A percentile compares a stretch with the other conserved stretches of the same genome.
These are phyloP conservation scores for Solanum chaucha DNA, from an alignment of 257 asterid species.

Conservation along the genomic window DNA sequence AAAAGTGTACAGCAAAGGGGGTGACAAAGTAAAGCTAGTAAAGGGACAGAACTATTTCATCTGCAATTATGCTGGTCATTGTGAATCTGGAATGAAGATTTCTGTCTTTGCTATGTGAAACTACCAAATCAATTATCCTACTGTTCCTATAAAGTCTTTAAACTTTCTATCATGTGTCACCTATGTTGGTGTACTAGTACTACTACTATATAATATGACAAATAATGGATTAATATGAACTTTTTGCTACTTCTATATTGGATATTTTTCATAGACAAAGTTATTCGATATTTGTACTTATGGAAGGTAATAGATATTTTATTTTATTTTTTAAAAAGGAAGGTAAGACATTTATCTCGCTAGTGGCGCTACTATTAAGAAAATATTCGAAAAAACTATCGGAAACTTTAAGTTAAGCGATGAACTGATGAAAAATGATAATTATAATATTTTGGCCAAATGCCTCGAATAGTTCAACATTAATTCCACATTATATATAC, in stretches of 20 bases:
- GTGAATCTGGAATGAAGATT: slow-evolving; percentile 53
- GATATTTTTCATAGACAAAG: background rate
- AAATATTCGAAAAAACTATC: fast-evolving
- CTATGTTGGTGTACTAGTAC: background rate
- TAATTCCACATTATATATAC: background rate
- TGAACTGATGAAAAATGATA: too few species aligned
- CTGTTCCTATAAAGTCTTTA: background rate
- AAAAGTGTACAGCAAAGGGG: slow-evolving; percentile 24
- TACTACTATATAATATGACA: background rate
- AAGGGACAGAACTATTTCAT: slow-evolving; percentile 59
- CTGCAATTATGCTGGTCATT: slow-evolving; percentile 44
- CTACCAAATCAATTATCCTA: background rate
- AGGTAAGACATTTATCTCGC: background rate
- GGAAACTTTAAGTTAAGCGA: background rate
- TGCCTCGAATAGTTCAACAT: background rate
- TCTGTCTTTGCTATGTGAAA: slow-evolving; percentile 22
- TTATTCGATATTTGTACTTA: background rate
- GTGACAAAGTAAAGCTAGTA: slow-evolving; percentile 32
- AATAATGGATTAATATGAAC: background rate
- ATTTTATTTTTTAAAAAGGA: background rate
- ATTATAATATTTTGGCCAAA: background rate
- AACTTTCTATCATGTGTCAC: background rate
- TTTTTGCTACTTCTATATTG: background rate
- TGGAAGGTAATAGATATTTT: background rate
- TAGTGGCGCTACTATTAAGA: background rate